Percentiles rank a stretch among this genome's conserved stretches.
phyloP scores from a whole-genome alignment of 495 filamentous ascomycete species.

The Podospora comata region DNA sequence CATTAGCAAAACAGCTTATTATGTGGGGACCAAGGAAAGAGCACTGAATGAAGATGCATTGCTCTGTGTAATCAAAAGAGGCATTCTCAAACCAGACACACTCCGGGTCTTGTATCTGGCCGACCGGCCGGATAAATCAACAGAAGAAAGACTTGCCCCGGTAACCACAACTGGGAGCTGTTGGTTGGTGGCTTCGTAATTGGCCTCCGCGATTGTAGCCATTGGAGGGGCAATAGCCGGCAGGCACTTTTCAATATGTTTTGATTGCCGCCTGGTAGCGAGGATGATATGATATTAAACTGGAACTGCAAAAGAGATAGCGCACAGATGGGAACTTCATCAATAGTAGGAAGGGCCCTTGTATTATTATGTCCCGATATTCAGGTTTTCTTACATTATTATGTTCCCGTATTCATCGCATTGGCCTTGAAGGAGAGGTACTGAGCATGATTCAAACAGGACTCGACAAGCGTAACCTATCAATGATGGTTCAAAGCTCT shows the following conservation, averaged over 20 bases:
- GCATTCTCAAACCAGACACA: background rate
- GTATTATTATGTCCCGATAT: too few relatives aligned
- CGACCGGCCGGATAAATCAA: background rate
- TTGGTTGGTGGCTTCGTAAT: background rate
- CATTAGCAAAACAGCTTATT: conserved; percentile 7
- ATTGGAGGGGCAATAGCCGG: background rate
- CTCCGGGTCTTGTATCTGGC: background rate
- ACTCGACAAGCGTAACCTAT: too few relatives aligned
- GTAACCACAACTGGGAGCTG: background rate
- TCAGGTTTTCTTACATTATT: too few relatives aligned
- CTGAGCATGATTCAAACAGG: too few relatives aligned
- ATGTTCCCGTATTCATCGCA: too few relatives aligned
- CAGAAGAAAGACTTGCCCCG: background rate
- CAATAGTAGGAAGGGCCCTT: too few relatives aligned
- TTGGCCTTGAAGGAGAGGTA: too few relatives aligned
- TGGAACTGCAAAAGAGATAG: background rate
- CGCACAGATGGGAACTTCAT: too few relatives aligned
- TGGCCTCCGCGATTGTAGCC: background rate
- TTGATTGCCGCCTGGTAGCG: background rate
- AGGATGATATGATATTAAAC: background rate
- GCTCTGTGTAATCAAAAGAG: background rate
- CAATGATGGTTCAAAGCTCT: too few relatives aligned
- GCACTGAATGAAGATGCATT: background rate
- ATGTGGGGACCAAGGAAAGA: background rate
- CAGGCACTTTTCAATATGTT: background rate